Conservation (phyloP, 2,329 filamentous ascomycete genomes). For the Aspergillaceae sp. region DNA sequence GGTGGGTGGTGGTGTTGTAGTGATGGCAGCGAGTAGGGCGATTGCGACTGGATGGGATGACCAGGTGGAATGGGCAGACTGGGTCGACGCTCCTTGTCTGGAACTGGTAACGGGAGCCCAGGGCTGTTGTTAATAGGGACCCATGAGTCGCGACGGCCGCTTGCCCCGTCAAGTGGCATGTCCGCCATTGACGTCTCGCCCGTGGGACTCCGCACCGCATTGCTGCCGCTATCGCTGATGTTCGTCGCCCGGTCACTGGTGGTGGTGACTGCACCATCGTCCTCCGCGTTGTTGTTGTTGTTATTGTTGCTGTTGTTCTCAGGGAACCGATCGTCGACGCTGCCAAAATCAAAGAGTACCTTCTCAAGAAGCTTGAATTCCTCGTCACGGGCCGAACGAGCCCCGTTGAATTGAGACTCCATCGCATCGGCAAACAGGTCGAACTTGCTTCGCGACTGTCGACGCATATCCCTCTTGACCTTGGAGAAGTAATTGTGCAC, state of each 20-base stretch:
- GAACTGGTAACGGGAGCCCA: conserved; percentile 21
- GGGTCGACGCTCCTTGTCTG: conserved; percentile 29
- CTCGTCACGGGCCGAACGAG: conserved; percentile 22
- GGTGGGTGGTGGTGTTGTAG: conserved; percentile 22
- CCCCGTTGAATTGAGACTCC: conserved; percentile 20
- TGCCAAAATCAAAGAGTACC: conserved; percentile 32
- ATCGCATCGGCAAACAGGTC: conserved; percentile 22
- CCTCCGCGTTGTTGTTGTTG: conserved; percentile 22
- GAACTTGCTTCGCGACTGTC: conserved; percentile 21
- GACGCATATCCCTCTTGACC: conserved; percentile 30
- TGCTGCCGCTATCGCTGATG: conserved; percentile 33
- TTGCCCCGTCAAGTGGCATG: conserved; percentile 20
- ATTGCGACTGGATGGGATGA: conserved; percentile 25
- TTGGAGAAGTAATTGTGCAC: conserved; percentile 34
- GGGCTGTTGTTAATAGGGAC: conserved; percentile 35
- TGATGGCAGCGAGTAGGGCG: conserved; percentile 27
- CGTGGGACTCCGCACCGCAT: conserved; percentile 32
- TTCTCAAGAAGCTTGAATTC: conserved; percentile 37
- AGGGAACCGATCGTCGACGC: conserved; percentile 30
- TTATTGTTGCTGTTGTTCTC: conserved; percentile 26
- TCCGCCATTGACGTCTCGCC: conserved; percentile 21
- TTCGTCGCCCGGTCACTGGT: conserved; percentile 24
- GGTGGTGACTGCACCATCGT: conserved; percentile 22
- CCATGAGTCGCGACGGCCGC: conserved; percentile 34
- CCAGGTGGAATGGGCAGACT: conserved; percentile 31